Evolutionary conservation across 257 asterid genomes (phyloP).

Genomic region (Lithospermum erythrorhizon): DNA sequence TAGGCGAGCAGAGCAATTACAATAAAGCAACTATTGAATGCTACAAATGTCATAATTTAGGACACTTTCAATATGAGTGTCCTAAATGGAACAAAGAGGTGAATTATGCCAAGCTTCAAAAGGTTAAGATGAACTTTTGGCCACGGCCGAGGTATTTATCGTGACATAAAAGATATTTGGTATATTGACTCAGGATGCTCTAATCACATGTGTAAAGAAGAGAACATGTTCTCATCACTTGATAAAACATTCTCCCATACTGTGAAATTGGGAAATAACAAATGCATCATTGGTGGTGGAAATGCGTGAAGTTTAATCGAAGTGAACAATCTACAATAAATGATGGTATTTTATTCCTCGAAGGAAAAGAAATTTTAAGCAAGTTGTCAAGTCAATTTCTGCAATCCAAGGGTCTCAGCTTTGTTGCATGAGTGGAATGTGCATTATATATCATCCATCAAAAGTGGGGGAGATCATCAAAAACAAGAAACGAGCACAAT

Average conservation of each 20-base stretch:
- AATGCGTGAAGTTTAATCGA: too few species aligned
- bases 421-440: not conserved
- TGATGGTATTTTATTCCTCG: not conserved
- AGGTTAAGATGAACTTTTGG: not conserved
- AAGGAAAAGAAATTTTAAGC: not conserved
- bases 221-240: not conserved
- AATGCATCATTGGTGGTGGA: too few species aligned
- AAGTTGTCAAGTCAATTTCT: not conserved
- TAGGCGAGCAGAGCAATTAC: not conserved
- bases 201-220: too few species aligned
- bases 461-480: not conserved
- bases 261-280: slow-evolving; percentile 3
- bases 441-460: slow-evolving; percentile 1
- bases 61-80: not conserved
- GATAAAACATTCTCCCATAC: not conserved
- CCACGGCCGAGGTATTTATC: too few species aligned
- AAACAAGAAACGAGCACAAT: not conserved
- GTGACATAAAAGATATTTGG: too few species aligned
- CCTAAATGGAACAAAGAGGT: not conserved
- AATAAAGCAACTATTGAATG: not conserved
- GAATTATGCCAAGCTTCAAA: not conserved
- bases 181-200: not conserved
- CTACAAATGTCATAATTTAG: not conserved
- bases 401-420: not conserved
- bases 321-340: not conserved